These are phyloP conservation scores for Clonostachys rosea DNA, from an alignment of 2,329 filamentous ascomycete species.

Conservation along the genomic window DNA sequence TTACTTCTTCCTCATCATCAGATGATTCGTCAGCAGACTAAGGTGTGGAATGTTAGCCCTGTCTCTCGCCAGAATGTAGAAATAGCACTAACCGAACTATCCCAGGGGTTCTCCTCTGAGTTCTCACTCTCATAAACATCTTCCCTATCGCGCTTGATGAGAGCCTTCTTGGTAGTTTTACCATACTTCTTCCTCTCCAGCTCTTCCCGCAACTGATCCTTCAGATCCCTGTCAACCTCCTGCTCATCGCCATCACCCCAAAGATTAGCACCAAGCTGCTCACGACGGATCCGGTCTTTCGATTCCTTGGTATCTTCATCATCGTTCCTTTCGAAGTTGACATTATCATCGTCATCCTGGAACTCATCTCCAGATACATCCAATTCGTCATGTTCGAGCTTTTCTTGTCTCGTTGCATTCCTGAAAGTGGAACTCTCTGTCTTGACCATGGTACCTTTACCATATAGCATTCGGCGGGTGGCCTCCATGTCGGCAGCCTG, in stretches of 20 bases:
- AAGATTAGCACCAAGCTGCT: conserved; percentile 82
- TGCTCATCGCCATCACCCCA: conserved; percentile 69
- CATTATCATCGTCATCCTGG: conserved; percentile 81
- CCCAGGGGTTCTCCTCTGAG: conserved; percentile 36
- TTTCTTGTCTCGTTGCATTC: conserved; percentile 57
- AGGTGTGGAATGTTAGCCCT: too few relatives aligned
- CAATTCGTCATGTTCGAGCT: conserved; percentile 66
- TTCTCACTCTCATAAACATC: conserved; percentile 76
- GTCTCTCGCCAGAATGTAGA: neutral
- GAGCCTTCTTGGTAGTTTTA: conserved; percentile 73
- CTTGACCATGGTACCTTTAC: conserved; percentile 55
- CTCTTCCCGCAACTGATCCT: conserved; percentile 65
- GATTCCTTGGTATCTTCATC: conserved; percentile 73
- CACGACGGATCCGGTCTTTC: conserved; percentile 68
- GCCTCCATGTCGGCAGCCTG: conserved; percentile 57
- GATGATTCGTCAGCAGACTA: conserved; percentile 21
- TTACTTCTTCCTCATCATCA: conserved; percentile 26
- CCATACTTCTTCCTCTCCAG: conserved; percentile 66
- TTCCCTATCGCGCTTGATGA: conserved; percentile 82
- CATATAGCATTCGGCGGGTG: conserved; percentile 44
- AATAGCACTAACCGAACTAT: conserved; percentile 23
- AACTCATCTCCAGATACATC: conserved; percentile 71
- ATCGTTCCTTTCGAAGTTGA: conserved; percentile 69
- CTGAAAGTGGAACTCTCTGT: conserved; percentile 62
- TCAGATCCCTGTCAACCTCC: conserved; percentile 69